phyloP scores from a whole-genome alignment of 2,329 filamentous ascomycete genomes.

The Talaromyces sp. region DNA sequence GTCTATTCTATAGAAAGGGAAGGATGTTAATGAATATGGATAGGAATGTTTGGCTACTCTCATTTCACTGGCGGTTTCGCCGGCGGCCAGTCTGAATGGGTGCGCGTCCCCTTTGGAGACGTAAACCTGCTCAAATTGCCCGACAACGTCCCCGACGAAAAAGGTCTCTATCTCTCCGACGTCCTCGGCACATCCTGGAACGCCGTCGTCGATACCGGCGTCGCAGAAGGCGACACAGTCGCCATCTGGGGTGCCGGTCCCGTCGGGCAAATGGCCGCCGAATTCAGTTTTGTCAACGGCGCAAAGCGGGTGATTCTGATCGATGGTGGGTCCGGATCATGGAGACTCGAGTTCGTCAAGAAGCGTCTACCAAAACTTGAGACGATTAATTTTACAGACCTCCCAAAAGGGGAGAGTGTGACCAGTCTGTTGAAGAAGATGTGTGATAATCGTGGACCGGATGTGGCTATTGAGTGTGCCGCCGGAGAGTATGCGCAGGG shows the following conservation, averaged over 20 bases:
- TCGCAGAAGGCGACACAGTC: conserved; percentile 73
- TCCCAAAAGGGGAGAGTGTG: conserved; percentile 63
- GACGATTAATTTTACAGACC: conserved; percentile 66
- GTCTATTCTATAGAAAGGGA: neutral
- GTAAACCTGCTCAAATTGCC: conserved; percentile 79
- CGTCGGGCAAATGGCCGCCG: conserved; percentile 75
- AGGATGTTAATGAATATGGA: too few relatives aligned
- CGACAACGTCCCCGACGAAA: conserved; percentile 78
- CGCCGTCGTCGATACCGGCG: conserved; percentile 76
- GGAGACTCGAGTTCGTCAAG: conserved; percentile 68
- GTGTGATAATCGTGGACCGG: conserved; percentile 65
- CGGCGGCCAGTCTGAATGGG: conserved; percentile 83
- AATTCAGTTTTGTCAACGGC: conserved; percentile 67
- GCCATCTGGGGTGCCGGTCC: conserved; percentile 86
- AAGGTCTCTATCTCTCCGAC: conserved; percentile 77
- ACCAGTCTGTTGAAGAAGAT: conserved; percentile 72
- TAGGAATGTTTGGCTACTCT: conserved; percentile 67
- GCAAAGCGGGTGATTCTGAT: conserved; percentile 75
- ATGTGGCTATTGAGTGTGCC: conserved; percentile 69
- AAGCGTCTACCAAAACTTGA: conserved; percentile 64
- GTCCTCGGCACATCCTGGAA: conserved; percentile 79
- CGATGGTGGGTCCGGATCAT: conserved; percentile 63
- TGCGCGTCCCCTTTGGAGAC: conserved; percentile 75
- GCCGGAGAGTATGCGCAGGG: conserved; percentile 64
- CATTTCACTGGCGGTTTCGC: conserved; percentile 82